Base-by-base conservation (phyloP, 2,329 filamentous ascomycete genomes). In the Phialophora tarda region DNA sequence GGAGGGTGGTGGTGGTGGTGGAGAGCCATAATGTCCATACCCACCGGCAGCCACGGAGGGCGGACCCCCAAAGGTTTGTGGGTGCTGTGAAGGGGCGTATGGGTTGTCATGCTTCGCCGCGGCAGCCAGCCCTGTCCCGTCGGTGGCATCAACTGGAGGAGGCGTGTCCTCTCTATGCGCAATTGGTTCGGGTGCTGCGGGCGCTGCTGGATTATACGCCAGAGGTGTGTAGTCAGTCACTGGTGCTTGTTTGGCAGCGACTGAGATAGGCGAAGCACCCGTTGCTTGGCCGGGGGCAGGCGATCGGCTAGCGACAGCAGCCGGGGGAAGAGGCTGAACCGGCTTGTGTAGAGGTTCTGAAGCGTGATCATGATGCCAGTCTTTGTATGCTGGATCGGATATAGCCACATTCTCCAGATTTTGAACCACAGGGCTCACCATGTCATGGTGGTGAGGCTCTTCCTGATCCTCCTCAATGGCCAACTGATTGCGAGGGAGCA, bases 171-270 rank as follows among this genome's bases (percentile, higher is more conserved):
- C 87, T n/a, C 87, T 83, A 71, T 87, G 83, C 50, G 84, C 81
- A 60, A 89, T 88, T 1, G 85, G 86, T 73, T 89, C 87, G 6
- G 87, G 87, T 0, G 86, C 86, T n/a, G 86, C 81, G 24, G 87
- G 87, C 4, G 87, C 87, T 10, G 87, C 86, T 17, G 87, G 87
- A 70, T 89, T 89, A 73, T 89, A 89, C n/a, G 85, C 84, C 67
- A 87, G 79, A 3, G 85, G 85, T 2, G 82, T 75, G 66, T 80
- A 83, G 23, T 67, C 64, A 17, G 38, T 56, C 23, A 61, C 50
- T 44, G 64, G 53, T 26, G 47, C 60, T 56, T 32, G 26, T 8
- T 66, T 56, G 26, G 32, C 54, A 30, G 64, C 47, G 38, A 23
- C 23, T n/a, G 62, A 61, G 24, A 23, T 24, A 34, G 64, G 63